Evolutionary conservation across 2,329 filamentous ascomycete genomes (phyloP).

Genomic region (Hymenoscyphus scutula): DNA sequence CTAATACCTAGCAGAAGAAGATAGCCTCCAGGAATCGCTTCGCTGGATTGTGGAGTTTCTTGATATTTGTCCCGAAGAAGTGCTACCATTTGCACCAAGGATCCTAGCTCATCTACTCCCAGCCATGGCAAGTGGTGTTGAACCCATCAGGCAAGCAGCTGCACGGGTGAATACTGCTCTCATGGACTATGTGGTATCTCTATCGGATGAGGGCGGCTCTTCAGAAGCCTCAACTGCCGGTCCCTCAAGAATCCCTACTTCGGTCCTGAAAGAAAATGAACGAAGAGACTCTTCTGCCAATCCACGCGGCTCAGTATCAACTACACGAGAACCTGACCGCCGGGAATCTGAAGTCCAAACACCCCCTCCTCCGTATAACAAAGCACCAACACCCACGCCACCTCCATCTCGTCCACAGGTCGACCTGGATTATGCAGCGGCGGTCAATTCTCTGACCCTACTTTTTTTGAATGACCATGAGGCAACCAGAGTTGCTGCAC

Average conservation of each 20-base stretch:
- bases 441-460: slow-evolving; percentile 87
- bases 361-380: slow-evolving; percentile 41
- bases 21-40: slow-evolving; percentile 85
- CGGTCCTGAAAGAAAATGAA: slow-evolving; percentile 37
- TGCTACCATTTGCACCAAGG: slow-evolving; percentile 89
- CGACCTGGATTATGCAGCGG: slow-evolving; percentile 93
- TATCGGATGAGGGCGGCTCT: slow-evolving; percentile 64
- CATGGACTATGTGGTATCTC: slow-evolving; percentile 90
- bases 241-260: slow-evolving; percentile 43
- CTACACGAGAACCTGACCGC: slow-evolving; percentile 48
- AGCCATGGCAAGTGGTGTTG: slow-evolving; percentile 87
- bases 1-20: slow-evolving; percentile 63
- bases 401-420: slow-evolving; percentile 50
- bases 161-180: slow-evolving; percentile 85
- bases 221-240: slow-evolving; percentile 41
- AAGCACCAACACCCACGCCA: slow-evolving; percentile 35
- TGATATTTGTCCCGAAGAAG: slow-evolving; percentile 95
- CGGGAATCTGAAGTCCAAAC: slow-evolving; percentile 53
- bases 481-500: slow-evolving; percentile 85
- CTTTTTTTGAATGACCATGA: slow-evolving; percentile 97
- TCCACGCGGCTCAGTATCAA: slow-evolving; percentile 39
- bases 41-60: slow-evolving; percentile 96
- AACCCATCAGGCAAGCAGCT: slow-evolving; percentile 84
- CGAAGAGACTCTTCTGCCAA: slow-evolving; percentile 35
- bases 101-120: slow-evolving; percentile 89